A percentile compares a stretch with the other conserved stretches of the same genome.
Conservation (phyloP, 2,329 filamentous ascomycete species). For the Aspergillus alliaceus region DNA sequence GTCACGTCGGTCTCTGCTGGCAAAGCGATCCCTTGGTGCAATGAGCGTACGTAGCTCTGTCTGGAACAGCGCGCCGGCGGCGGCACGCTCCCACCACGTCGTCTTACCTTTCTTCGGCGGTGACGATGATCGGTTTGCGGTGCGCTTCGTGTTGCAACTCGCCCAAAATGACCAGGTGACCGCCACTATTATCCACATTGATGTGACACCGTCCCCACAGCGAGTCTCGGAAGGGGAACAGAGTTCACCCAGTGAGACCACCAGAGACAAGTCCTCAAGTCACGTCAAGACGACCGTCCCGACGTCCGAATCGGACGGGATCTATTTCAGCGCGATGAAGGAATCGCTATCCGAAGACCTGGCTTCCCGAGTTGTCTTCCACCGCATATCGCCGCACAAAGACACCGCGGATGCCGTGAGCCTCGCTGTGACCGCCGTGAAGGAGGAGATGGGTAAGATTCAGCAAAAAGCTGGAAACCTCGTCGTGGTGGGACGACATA, state of each 20-base stretch:
- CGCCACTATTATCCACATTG: conserved; percentile 69
- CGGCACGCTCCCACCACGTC: conserved; percentile 73
- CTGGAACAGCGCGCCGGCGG: conserved; percentile 59
- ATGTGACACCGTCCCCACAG: conserved; percentile 21
- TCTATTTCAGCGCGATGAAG: conserved; percentile 59
- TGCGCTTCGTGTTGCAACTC: conserved; percentile 80
- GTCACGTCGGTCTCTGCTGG: conserved; percentile 19
- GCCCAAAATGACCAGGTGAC: conserved; percentile 77
- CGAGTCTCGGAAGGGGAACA: conserved; percentile 4
- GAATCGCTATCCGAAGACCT: conserved; percentile 56
- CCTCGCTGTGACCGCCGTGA: conserved; percentile 54
- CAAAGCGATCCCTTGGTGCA: conserved; percentile 52
- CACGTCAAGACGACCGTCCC: neutral
- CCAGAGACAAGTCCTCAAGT: neutral
- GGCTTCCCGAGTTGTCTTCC: conserved; percentile 59
- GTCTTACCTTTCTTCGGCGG: conserved; percentile 87
- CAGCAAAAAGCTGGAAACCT: conserved; percentile 69
- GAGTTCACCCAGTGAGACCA: neutral
- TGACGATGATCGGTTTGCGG: conserved; percentile 74
- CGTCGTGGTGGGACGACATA: conserved; percentile 63
- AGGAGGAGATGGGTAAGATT: conserved; percentile 59
- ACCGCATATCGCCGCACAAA: conserved; percentile 25
- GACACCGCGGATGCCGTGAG: conserved; percentile 43
- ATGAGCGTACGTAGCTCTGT: conserved; percentile 61
- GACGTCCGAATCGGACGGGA: conserved; percentile 45